These are phyloP conservation scores for Mercurialis annua DNA, from an alignment of 345 rosid species.

Conservation along the genomic window DNA sequence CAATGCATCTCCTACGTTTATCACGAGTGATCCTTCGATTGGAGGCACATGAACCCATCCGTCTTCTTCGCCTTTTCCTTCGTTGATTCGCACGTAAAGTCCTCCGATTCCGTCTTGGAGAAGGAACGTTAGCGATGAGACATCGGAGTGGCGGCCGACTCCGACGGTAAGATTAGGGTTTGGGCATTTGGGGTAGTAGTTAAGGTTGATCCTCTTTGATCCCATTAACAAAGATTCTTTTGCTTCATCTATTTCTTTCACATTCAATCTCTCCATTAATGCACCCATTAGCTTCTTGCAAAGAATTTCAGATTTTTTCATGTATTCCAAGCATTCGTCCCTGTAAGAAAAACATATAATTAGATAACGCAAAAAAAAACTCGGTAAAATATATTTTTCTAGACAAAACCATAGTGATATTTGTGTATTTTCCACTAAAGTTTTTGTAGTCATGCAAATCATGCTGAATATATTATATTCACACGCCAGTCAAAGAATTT, in stretches of 20 bases:
- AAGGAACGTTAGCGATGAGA: constrained; percentile 18
- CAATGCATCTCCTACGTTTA: constrained; percentile 14
- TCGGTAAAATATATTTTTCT: too few relatives aligned
- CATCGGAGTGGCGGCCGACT: constrained; percentile 21
- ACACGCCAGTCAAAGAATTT: too few relatives aligned
- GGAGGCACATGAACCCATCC: constrained; percentile 30
- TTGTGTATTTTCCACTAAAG: too few relatives aligned
- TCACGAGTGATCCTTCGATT: constrained; percentile 25
- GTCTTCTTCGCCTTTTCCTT: constrained; percentile 16
- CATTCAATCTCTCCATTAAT: constrained; percentile 20
- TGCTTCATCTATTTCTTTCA: constrained; percentile 18
- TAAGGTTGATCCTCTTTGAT: constrained; percentile 20
- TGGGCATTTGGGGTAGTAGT: constrained; percentile 25
- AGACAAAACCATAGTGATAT: too few relatives aligned
- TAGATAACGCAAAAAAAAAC: too few relatives aligned
- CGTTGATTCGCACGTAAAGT: constrained; percentile 19
- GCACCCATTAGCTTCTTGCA: constrained; percentile 10
- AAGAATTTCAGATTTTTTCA: constrained; percentile 19
- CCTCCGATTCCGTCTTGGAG: constrained; percentile 30
- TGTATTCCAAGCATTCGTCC: constrained; percentile 22
- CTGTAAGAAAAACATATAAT: constrained; percentile 6
- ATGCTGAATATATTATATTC: too few relatives aligned
- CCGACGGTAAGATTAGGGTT: constrained; percentile 24
- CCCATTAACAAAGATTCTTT: constrained; percentile 24
- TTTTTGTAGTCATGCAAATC: too few relatives aligned